Percentiles rank a stretch among this genome's conserved stretches.
phyloP scores from a whole-genome alignment of 2,329 filamentous ascomycete species.

The Harringtonia aguacate region DNA sequence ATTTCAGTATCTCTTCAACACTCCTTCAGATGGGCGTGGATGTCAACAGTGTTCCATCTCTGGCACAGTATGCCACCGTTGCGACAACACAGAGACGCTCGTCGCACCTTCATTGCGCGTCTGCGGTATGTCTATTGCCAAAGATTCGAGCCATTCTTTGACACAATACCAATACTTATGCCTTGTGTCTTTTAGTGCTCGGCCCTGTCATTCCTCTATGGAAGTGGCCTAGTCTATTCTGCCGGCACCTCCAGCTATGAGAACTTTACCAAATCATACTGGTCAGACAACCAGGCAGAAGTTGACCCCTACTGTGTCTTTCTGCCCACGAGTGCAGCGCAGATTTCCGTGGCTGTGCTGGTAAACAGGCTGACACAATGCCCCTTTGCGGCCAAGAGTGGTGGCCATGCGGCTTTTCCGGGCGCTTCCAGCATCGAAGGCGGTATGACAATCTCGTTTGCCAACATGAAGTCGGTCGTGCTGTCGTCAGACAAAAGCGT shows the following conservation, averaged over 20 bases:
- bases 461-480: conserved; percentile 34
- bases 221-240: no score
- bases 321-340: conserved; percentile 25
- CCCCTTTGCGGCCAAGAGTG: conserved; percentile 41
- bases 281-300: conserved; percentile 1
- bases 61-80: no score
- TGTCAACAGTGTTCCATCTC: no score
- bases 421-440: conserved; percentile 37
- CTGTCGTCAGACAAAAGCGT: conserved; percentile 33
- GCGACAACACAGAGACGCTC: no score
- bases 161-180: no score
- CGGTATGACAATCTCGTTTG: conserved; percentile 45
- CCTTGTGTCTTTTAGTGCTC: no score
- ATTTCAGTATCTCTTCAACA: no score
- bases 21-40: no score
- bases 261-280: neutral
- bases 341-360: conserved; percentile 29
- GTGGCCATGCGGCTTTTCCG: conserved; percentile 41
- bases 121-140: no score
- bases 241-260: neutral
- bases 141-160: no score
- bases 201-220: no score
- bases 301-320: conserved; percentile 21
- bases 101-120: no score
- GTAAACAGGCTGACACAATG: conserved; percentile 32